These are phyloP conservation scores for Erysimum cheiri DNA, from an alignment of 441 rosid genomes.

Conservation along the genomic window DNA sequence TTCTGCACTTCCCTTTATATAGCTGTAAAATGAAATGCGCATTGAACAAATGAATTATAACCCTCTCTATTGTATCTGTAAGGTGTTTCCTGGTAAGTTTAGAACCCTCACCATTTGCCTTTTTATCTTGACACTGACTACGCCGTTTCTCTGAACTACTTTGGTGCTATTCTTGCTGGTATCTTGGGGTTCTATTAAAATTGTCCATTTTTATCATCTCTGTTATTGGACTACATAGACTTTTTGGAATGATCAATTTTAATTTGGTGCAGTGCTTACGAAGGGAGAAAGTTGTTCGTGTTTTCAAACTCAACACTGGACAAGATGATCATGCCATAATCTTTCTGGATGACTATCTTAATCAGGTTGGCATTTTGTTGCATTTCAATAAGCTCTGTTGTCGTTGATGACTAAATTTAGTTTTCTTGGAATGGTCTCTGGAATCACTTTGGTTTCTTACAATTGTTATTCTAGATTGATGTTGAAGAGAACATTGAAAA, in stretches of 20 bases:
- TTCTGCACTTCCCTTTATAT: not conserved
- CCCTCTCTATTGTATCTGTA: not conserved
- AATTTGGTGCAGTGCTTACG: conserved; percentile 59
- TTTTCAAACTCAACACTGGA: conserved; percentile 88
- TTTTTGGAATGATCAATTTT: conserved; percentile 25
- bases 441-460: not conserved
- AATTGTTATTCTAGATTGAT: not conserved
- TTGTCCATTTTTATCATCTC: not conserved
- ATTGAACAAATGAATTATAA: no score
- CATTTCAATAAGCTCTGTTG: not conserved
- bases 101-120: not conserved
- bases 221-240: not conserved
- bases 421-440: not conserved
- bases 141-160: no score
- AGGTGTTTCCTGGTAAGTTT: not conserved
- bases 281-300: conserved; percentile 75
- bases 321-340: conserved; percentile 93
- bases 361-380: conserved; percentile 57
- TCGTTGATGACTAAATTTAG: not conserved
- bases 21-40: no score
- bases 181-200: not conserved
- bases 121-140: no score
- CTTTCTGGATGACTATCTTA: conserved; percentile 83
- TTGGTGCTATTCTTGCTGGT: not conserved
- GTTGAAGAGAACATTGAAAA: not conserved